Conservation (phyloP, 2,329 filamentous ascomycete species). For the Aspergillus vadensis region DNA sequence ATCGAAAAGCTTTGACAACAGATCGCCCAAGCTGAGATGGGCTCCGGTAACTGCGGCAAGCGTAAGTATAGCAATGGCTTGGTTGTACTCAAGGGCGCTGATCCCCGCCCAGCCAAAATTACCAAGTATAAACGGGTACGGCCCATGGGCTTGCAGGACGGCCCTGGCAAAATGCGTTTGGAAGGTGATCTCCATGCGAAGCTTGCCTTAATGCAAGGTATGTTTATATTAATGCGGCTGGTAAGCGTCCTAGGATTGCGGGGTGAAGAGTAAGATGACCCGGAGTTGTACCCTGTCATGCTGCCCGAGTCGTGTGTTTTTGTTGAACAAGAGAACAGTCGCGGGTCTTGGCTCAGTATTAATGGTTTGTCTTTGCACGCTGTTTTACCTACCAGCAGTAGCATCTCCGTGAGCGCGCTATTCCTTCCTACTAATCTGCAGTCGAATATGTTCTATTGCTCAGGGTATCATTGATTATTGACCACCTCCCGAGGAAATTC, state of each 20-base stretch:
- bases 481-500: constrained; percentile 30
- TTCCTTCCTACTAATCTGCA: constrained; percentile 23
- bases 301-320: constrained; percentile 37
- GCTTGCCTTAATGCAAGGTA: constrained; percentile 47
- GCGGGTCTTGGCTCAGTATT: constrained; percentile 36
- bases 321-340: constrained; percentile 33
- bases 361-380: constrained; percentile 38
- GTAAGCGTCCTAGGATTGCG: constrained; percentile 46
- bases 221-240: constrained; percentile 49
- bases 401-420: constrained; percentile 42
- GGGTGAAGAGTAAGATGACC: constrained; percentile 49
- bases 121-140: constrained; percentile 90
- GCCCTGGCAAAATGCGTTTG: constrained; percentile 43
- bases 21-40: constrained; percentile 49
- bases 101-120: constrained; percentile 73
- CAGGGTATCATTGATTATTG: constrained; percentile 24
- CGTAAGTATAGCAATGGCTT: constrained; percentile 61
- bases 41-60: constrained; percentile 63
- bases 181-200: constrained; percentile 51
- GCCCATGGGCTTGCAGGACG: constrained; percentile 77
- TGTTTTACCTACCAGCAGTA: constrained; percentile 45
- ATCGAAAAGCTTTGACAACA: constrained; percentile 97
- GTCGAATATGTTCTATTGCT: constrained; percentile 21
- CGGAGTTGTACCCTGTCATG: constrained; percentile 46
- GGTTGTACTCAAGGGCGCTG: constrained; percentile 47